Evolutionary conservation across 139 green algal species (phyloP), one percentile per base, ranked within the genome.

Genomic region (Ettlia oleoabundans): DNA sequence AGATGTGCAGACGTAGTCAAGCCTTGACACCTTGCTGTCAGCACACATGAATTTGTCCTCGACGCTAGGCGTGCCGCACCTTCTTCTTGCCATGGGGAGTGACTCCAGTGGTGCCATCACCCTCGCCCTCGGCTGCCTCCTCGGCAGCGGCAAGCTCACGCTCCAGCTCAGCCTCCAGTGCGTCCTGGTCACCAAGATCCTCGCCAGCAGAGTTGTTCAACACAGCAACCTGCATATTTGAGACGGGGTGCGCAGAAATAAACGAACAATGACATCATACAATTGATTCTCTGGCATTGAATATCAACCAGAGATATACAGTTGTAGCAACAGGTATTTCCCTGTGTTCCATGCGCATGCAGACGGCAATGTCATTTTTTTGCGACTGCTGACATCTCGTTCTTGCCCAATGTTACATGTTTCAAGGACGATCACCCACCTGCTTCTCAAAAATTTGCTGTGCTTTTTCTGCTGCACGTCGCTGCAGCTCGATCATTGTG

Each of bases 381-480:
- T n/a, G n/a, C n/a, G 62, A 18, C 28, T 33, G 62, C 28, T 24
- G 13, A 24, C n/a, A 2, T 9, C 62, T 40, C 19, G 15, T 24
- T 37, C 28, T 69, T 33, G 62, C n/a, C n/a, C 21, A 9, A 43
- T 32, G 65, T 42, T 7, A 6, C 65, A 7, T 72, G 9, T 15
- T 7, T 8, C 19, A 22, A 42, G 43, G 10, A 52, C 47, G 13
- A 58, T 24, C 47, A 65, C 55, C 30, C 30, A 22, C 55, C 85
- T 95, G 91, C 61, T 81, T 76, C 9, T 91, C 82, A 26, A 92
- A 93, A 67, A 95, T 89, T 41, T 87, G 66, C 79, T 93, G 84
- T 52, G 79, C 86, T 74, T 81, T 82, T 18, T 83, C 71, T n/a
- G 53, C 70, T n/a, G 82, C 79, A 58, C 83, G 68, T 66, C 84